Conservation (phyloP, 139 green algal species). For the Closterium sp. region DNA sequence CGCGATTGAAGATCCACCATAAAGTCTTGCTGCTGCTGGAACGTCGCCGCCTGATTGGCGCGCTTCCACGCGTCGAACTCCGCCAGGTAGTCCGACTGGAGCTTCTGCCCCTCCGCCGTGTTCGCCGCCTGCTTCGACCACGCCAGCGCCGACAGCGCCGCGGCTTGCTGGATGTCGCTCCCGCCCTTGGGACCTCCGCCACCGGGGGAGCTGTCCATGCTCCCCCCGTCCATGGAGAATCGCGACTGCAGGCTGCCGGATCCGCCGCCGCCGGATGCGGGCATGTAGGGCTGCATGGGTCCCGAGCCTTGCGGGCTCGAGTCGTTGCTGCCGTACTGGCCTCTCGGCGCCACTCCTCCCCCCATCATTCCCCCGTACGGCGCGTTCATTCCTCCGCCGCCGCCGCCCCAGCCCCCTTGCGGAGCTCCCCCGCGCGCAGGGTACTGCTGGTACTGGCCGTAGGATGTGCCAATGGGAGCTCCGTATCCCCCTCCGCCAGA, state of each 20-base stretch:
- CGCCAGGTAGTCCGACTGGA: conserved; percentile 8
- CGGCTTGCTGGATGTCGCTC: neutral
- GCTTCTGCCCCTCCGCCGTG: conserved; percentile 2
- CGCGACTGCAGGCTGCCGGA: neutral
- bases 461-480: neutral
- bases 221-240: neutral
- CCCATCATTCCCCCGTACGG: neutral
- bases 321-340: conserved; percentile 2
- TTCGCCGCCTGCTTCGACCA: neutral
- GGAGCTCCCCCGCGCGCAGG: neutral
- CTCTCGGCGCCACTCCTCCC: neutral
- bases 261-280: neutral
- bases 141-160: neutral
- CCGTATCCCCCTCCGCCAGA: neutral
- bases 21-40: conserved; percentile 25
- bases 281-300: neutral
- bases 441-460: neutral
- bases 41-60: conserved; percentile 5
- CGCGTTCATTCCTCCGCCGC: neutral
- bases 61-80: conserved; percentile 29
- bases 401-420: neutral
- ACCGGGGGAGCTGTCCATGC: neutral
- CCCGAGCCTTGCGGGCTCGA: neutral
- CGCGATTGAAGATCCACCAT: conserved; percentile 10
- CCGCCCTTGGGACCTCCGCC: neutral